Evolutionary conservation across 179 eudicot genomes (phyloP).

Genomic region (Beta lomatogona): DNA sequence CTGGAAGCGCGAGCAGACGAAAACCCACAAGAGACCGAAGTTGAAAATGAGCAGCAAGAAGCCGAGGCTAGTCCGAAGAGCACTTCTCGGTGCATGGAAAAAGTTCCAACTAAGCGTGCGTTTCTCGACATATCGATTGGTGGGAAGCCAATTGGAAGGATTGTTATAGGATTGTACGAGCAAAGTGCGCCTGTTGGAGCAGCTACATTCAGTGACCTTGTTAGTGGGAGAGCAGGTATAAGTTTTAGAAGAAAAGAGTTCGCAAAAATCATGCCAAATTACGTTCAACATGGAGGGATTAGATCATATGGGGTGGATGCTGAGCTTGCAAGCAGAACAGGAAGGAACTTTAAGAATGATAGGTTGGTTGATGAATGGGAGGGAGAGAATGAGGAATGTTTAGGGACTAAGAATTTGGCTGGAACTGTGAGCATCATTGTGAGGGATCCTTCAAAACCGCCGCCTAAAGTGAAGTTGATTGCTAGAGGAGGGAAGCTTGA

Average conservation of each 20-base stretch:
- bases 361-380: conserved; percentile 61
- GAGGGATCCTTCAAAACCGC: conserved; percentile 78
- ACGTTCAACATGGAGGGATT: conserved; percentile 89
- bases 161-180: conserved; percentile 52
- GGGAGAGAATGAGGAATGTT: conserved; percentile 40
- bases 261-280: conserved; percentile 68
- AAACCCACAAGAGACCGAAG: conserved; percentile 9
- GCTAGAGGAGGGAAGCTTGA: conserved; percentile 74
- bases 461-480: conserved; percentile 78
- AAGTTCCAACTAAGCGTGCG: conserved; percentile 43
- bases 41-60: conserved; percentile 30
- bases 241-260: conserved; percentile 80
- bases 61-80: conserved; percentile 26
- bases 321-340: conserved; percentile 67
- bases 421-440: conserved; percentile 72
- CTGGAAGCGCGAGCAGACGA: conserved; percentile 27
- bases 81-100: conserved; percentile 24
- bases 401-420: conserved; percentile 64
- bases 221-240: conserved; percentile 77
- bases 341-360: conserved; percentile 51
- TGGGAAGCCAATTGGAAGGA: conserved; percentile 59
- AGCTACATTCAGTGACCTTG: conserved; percentile 50
- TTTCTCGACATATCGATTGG: conserved; percentile 73
- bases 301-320: conserved; percentile 89
- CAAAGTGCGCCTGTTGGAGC: conserved; percentile 52